Percentiles rank a stretch among this genome's conserved stretches.
Conservation (phyloP, 345 rosid species). For the Syzygium aromaticum region DNA sequence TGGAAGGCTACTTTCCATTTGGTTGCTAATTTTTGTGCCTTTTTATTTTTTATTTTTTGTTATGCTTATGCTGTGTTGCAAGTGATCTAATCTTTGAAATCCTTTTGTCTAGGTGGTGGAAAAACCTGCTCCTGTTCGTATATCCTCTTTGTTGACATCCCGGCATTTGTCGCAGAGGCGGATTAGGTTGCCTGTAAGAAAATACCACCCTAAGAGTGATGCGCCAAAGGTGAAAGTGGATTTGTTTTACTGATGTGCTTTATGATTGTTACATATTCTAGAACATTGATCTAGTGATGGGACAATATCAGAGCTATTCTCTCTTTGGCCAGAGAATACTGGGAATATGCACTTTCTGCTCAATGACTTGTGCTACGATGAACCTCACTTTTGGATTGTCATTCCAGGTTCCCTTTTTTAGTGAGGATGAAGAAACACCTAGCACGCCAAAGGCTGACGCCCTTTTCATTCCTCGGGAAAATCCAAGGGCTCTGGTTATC, state of each 20-base stretch:
- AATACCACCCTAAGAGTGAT: constrained; percentile 64
- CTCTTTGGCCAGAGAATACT: background rate
- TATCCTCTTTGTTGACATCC: constrained; percentile 74
- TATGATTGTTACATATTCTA: background rate
- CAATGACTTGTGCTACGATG: background rate
- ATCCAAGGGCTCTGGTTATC: constrained; percentile 82
- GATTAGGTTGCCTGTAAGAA: constrained; percentile 66
- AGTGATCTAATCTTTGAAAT: background rate
- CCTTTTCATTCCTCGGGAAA: constrained; percentile 78
- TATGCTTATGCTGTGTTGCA: background rate
- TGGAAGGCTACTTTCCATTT: background rate
- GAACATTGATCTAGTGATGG: background rate
- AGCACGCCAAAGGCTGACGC: constrained; percentile 90
- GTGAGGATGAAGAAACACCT: constrained; percentile 69
- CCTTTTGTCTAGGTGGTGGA: constrained; percentile 53
- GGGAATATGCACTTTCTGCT: background rate
- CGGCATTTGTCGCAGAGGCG: constrained; percentile 74
- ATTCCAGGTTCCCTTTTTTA: constrained; percentile 83
- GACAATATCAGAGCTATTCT: background rate
- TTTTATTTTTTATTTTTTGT: background rate
- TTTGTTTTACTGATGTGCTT: background rate
- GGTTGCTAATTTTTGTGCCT: background rate
- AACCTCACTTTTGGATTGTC: constrained; percentile 1
- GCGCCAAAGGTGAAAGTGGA: constrained; percentile 43
- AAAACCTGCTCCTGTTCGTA: constrained; percentile 66